phyloP scores from a whole-genome alignment of 768 basidiomycete genomes.

The Collybia mongolica region DNA sequence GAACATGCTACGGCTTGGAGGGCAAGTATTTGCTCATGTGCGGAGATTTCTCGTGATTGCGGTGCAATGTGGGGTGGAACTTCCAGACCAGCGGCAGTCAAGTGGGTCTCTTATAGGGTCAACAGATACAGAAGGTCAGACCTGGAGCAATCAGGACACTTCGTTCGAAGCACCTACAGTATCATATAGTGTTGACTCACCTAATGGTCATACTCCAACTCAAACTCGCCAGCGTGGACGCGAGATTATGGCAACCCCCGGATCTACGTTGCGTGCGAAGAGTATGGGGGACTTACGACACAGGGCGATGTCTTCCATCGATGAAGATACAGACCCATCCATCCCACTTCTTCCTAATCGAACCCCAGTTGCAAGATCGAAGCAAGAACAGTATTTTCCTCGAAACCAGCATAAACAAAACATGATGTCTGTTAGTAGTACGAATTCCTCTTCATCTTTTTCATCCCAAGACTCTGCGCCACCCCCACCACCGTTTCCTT shows the following conservation, averaged over 20 bases:
- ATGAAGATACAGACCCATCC: conserved; percentile 35
- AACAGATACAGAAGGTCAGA: conserved; percentile 24
- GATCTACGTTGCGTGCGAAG: conserved; percentile 40
- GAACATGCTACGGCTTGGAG: conserved; percentile 77
- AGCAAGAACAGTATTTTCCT: conserved; percentile 11
- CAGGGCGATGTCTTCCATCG: conserved; percentile 19
- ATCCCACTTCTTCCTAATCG: conserved; percentile 34
- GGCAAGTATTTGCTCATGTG: conserved; percentile 79
- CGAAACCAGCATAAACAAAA: conserved; percentile 45
- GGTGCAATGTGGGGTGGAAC: conserved; percentile 69
- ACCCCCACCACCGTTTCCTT: conserved; percentile 60
- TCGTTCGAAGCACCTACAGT: conserved; percentile 26
- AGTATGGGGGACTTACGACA: conserved; percentile 53
- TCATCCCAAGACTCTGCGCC: conserved; percentile 62
- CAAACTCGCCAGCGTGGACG: conserved; percentile 23
- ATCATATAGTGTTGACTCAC: conserved; percentile 22
- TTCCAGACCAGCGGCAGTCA: conserved; percentile 50
- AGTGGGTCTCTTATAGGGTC: conserved; percentile 26
- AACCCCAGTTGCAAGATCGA: conserved; percentile 7
- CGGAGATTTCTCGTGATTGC: conserved; percentile 77
- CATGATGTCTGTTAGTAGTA: conserved; percentile 62
- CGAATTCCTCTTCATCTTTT: conserved; percentile 67
- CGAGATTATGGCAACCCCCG: conserved; percentile 24
- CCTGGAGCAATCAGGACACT: conserved; percentile 27
- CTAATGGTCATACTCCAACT: conserved; percentile 33